Percentiles rank a stretch among this genome's conserved stretches.
Evolutionary conservation across 805 yeast genomes (phyloP).

Genomic region (Ogataea degrootiae): DNA sequence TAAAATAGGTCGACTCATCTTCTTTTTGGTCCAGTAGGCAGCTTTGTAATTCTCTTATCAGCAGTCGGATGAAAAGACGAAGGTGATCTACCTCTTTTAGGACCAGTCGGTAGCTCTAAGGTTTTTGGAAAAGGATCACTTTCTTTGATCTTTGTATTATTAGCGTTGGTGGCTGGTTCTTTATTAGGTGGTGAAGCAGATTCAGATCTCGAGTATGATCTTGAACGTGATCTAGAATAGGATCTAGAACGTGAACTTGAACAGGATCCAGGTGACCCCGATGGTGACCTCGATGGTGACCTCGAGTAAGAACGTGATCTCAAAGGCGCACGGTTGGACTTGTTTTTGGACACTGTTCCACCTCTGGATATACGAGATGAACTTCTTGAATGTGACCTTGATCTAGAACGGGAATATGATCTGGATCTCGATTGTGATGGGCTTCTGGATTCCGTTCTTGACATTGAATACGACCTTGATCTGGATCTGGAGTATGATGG

Average conservation of each 20-base stretch:
- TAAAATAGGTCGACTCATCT: too few species aligned
- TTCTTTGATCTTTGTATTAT: too few species aligned
- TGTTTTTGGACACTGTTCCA: neutral
- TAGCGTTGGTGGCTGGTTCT: too few species aligned
- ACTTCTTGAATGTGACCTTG: constrained; percentile 15
- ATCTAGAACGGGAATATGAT: constrained; percentile 8
- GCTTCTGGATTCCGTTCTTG: constrained; percentile 11
- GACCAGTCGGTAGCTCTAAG: too few species aligned
- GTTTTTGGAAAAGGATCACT: too few species aligned
- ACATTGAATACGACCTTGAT: constrained; percentile 9
- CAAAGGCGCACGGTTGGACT: constrained; percentile 9
- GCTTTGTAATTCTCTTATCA: too few species aligned
- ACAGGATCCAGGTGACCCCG: constrained; percentile 16
- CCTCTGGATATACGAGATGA: neutral
- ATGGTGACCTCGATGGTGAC: constrained; percentile 1
- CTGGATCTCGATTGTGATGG: constrained; percentile 15
- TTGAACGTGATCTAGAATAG: constrained; percentile 3
- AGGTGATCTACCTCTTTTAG: too few species aligned
- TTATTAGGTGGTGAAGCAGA: too few species aligned
- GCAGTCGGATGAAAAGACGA: too few species aligned
- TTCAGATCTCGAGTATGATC: neutral
- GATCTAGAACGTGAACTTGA: constrained; percentile 14
- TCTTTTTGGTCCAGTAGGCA: too few species aligned
- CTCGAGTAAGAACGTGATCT: constrained; percentile 7
- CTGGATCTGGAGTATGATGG: constrained; percentile 11